Evolutionary conservation across 805 yeast species (phyloP), one percentile per base, ranked within the genome.

Genomic region (Zygoascus flipseniorum): DNA sequence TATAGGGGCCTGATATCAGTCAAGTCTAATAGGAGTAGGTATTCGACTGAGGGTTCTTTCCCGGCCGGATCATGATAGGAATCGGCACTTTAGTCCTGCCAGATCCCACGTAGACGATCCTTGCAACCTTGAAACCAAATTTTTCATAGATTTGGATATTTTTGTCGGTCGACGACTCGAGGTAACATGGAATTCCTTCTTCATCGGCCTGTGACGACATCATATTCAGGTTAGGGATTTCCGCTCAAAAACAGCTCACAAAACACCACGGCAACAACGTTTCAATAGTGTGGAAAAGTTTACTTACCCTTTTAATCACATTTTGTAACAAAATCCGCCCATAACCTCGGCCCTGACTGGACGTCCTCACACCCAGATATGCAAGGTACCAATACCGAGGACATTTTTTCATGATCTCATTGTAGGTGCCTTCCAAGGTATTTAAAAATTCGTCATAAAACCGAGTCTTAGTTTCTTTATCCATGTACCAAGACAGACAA

Each of bases 261-360:
- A 35, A 35, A 35, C 4, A 11, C 39, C 13, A 35, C 13, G 13
- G 16, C 39, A 56, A 51, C 47, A 46, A 46, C 26, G 16, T 14
- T 19, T 20, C 23, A 18, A 16, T 50, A 58, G 49, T 68, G 5
- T 32, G 31, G 11, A 52, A 43, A 39, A 16, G 50, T 11, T 2
- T 37, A 55, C 77, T 69, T 62, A 68, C 78, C 55, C 76, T 70
- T 43, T 76, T 75, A 52, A 78, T 70, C 51, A 77, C 79, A 62
- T 71, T 73, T 56, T 79, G 76, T 50, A 80, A 68, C 55, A 81
- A 68, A 55, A 72, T 67, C 62, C 79, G 72, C 37, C 82, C 82
- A 58, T 78, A 71, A 20, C 84, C 83, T 60, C 77, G 77, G 51
- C 85, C 85, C 62, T 81, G 70, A 68, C 81, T 81, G 43, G 73